Evolutionary conservation across 768 basidiomycete species (phyloP), one percentile per base, ranked within the genome.

Genomic region (Mycena albidolilacea): DNA sequence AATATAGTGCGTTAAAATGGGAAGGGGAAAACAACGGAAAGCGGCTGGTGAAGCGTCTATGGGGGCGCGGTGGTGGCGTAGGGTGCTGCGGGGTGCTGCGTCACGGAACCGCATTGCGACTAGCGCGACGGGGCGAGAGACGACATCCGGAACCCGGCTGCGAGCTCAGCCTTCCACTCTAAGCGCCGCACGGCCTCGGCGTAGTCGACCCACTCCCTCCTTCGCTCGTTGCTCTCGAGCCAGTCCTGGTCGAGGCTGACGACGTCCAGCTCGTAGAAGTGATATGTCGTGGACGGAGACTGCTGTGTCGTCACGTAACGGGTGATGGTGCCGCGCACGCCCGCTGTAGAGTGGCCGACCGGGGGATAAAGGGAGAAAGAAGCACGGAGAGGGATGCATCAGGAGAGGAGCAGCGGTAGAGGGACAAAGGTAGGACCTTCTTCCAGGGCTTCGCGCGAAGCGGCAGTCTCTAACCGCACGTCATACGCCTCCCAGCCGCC

Each of bases 401-500:
- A 92, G 90, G 91, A 90, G 88, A 84, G 85, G 88, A 88, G 86
- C 87, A 86, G 89, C 92, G 89, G 88, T 86, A 88, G 83, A 91
- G 86, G 91, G 87, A 91, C 89, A 92, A 90, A 86, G 90, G 90
- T 91, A 91, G 91, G 93, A 96, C 95, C 95, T 96, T 96, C 95
- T 94, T 96, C 95, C 83, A 93, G 87, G 85, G 95, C 95, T 91
- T 96, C 95, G 83, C 95, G 90, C 79, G 90, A 93, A 85, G 95
- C 95, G 81, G 95, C 95, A 85, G 90, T 92, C 87, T 95, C 94
- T 79, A 96, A 85, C 82, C 86, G 87, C 78, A 88, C 91, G 88
- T 96, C 95, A 69, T 92, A 87, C 77, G 90, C 85, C 84, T 96
- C 95, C 92, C 92, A 96, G 80, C 95, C 95, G 82, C 95, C 95